These are phyloP conservation scores for Davidsoniella neocaledoniae DNA, from an alignment of 2,329 filamentous ascomycete species.

Conservation along the genomic window DNA sequence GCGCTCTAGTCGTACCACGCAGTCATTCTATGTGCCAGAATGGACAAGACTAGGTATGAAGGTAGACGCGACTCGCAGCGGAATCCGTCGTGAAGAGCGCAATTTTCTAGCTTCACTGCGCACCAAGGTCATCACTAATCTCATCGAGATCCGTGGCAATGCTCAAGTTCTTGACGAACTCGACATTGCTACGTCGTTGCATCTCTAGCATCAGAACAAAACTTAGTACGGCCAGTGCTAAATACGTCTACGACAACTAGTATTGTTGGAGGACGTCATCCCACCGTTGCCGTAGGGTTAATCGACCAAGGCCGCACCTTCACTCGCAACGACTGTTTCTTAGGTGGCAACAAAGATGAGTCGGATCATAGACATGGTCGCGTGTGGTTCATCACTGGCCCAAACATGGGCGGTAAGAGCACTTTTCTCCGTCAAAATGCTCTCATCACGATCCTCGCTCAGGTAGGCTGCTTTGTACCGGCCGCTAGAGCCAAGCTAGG, in stretches of 20 bases:
- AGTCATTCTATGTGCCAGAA: conserved; percentile 64
- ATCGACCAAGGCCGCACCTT: conserved; percentile 66
- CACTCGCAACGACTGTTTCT: conserved; percentile 68
- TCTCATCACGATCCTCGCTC: conserved; percentile 80
- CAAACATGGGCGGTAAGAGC: conserved; percentile 98
- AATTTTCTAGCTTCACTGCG: conserved; percentile 61
- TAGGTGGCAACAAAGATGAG: conserved; percentile 30
- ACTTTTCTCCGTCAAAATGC: conserved; percentile 94
- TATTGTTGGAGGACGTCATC: conserved; percentile 75
- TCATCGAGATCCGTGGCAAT: conserved; percentile 76
- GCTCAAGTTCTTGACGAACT: conserved; percentile 85
- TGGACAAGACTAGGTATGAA: conserved; percentile 70
- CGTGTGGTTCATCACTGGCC: conserved; percentile 56
- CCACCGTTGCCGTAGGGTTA: conserved; percentile 76
- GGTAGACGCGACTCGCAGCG: conserved; percentile 60
- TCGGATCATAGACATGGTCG: conserved; percentile 27
- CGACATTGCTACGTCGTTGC: conserved; percentile 77
- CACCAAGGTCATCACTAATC: conserved; percentile 57
- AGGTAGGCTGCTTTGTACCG: conserved; percentile 84
- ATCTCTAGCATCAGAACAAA: conserved; percentile 55
- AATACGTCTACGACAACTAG: conserved; percentile 44
- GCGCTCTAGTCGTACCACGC: conserved; percentile 66
- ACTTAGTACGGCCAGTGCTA: conserved; percentile 56
- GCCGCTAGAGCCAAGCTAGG: conserved; percentile 74
- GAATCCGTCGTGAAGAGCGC: conserved; percentile 73